These are phyloP conservation scores for Nicotiana noctiflora DNA, from an alignment of 257 asterid genomes.

Conservation along the genomic window DNA sequence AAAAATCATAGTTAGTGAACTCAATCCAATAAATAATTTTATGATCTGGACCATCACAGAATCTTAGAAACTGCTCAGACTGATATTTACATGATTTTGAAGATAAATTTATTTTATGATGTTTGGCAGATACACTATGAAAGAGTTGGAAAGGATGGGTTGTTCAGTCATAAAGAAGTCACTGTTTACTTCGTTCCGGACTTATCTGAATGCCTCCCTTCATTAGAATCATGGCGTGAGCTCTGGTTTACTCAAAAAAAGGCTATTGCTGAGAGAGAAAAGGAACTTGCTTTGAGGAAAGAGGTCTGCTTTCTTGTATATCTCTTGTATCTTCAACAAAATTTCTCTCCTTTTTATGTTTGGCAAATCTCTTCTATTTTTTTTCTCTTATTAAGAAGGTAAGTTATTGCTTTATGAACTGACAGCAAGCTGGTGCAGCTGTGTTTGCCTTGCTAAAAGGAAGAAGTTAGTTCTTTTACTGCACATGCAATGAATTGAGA, in stretches of 20 bases:
- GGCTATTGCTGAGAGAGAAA: conserved; percentile 61
- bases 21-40: background rate
- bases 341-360: conserved; percentile 13
- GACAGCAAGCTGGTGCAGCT: background rate
- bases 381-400: background rate
- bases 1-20: background rate
- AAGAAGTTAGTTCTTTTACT: background rate
- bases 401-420: background rate
- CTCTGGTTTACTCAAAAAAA: conserved; percentile 74
- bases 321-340: background rate
- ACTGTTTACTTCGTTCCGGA: conserved; percentile 85
- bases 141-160: conserved; percentile 85
- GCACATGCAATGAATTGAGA: background rate
- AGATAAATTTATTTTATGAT: conserved; percentile 10
- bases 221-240: conserved; percentile 75
- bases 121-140: conserved; percentile 76
- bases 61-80: background rate
- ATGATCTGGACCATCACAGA: background rate
- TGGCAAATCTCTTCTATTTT: background rate
- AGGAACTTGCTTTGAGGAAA: conserved; percentile 36
- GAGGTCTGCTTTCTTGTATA: conserved; percentile 39
- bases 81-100: background rate
- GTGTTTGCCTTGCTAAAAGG: background rate
- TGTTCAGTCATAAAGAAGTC: conserved; percentile 82
- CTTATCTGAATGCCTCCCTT: conserved; percentile 82